A percentile compares a stretch with the other conserved stretches of the same genome.
Conservation (phyloP, 75 land plant genomes). For the Pinus albicaulis region DNA sequence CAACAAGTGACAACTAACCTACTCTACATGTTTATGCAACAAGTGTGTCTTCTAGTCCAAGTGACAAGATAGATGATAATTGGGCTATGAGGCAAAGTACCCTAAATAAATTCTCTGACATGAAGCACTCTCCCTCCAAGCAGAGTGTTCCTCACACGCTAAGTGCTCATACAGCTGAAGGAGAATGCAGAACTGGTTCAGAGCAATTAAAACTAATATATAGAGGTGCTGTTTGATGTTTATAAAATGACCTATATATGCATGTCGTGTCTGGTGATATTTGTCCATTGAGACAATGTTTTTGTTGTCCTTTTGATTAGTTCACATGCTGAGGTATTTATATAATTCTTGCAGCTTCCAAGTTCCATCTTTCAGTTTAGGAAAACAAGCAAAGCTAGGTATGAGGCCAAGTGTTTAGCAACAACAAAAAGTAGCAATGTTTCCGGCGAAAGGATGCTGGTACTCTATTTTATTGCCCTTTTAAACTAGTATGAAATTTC, state of each 20-base stretch:
- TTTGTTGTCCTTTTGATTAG: neutral
- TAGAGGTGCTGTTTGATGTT: neutral
- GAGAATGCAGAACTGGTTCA: too few relatives aligned
- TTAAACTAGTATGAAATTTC: neutral
- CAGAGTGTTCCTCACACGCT: too few relatives aligned
- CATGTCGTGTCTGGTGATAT: neutral
- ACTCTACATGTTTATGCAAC: too few relatives aligned
- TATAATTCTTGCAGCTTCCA: neutral
- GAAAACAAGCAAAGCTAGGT: neutral
- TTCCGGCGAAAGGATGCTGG: constrained; percentile 27
- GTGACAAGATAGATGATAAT: too few relatives aligned
- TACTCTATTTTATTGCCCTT: constrained; percentile 1
- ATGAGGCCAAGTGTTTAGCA: constrained; percentile 10
- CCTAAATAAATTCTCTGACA: too few relatives aligned
- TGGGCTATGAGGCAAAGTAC: too few relatives aligned
- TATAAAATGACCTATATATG: neutral
- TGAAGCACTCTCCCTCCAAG: too few relatives aligned
- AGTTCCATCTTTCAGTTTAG: neutral
- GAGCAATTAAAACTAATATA: too few relatives aligned
- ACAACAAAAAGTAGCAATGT: constrained; percentile 19
- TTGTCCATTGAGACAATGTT: neutral
- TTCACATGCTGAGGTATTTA: neutral
- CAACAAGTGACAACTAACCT: too few relatives aligned
- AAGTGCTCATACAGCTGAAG: too few relatives aligned
- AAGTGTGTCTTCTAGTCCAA: too few relatives aligned